Evolutionary conservation across 805 yeast species (phyloP).

Genomic region (Yamadazyma akitaensis): DNA sequence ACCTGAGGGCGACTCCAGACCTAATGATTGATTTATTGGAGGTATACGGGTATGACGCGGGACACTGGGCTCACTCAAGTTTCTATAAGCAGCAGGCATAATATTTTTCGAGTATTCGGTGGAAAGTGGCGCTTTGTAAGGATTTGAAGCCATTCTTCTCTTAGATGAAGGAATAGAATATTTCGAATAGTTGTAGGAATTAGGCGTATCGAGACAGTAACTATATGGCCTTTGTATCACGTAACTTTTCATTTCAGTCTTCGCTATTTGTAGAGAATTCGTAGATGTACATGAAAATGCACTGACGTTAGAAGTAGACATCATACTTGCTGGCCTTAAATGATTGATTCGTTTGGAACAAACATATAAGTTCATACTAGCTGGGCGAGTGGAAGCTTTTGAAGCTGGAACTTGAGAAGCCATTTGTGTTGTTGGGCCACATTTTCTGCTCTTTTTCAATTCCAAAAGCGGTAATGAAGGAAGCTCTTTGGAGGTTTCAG

Average conservation of each 20-base stretch:
- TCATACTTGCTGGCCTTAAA: constrained; percentile 10
- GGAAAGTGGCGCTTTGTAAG: not conserved
- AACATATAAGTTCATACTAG: constrained; percentile 6
- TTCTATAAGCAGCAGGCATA: not conserved
- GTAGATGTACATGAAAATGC: constrained; percentile 4
- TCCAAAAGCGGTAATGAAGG: constrained; percentile 3
- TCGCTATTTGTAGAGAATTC: constrained; percentile 11
- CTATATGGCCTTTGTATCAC: constrained; percentile 28
- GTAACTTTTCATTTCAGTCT: constrained; percentile 15
- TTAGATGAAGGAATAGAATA: not conserved
- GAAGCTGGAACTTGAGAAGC: not conserved
- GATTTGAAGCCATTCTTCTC: constrained; percentile 1
- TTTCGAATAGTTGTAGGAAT: constrained; percentile 18
- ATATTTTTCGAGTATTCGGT: not conserved
- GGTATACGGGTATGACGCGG: not conserved
- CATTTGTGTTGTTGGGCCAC: not conserved
- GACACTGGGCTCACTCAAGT: not conserved
- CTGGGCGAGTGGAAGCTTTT: constrained; percentile 4
- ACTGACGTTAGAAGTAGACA: constrained; percentile 8
- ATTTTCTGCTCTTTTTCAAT: constrained; percentile 1
- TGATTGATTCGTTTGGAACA: not conserved
- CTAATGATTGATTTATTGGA: not conserved
- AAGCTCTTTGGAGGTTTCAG: not conserved
- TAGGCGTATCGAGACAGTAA: constrained; percentile 23
- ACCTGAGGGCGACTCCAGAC: not conserved